Percentiles rank a stretch among this genome's conserved stretches.
Evolutionary conservation across 768 basidiomycete genomes (phyloP).

Genomic region (Leccinum sublutescens): DNA sequence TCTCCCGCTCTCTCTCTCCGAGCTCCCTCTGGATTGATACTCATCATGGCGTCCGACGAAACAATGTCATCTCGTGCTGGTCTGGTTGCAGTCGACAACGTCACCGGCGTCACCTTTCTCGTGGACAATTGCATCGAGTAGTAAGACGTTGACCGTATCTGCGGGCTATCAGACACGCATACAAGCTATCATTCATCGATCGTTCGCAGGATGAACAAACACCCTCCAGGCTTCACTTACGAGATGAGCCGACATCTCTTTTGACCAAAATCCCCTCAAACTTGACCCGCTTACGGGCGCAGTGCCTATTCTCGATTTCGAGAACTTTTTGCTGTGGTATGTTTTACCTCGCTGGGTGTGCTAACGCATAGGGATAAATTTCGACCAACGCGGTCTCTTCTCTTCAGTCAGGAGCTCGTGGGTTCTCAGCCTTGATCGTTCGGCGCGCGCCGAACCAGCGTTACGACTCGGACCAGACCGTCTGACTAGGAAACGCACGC

Average conservation of each 20-base stretch:
- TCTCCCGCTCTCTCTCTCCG: too few species aligned
- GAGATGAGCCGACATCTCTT: conserved; percentile 43
- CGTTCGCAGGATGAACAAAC: conserved; percentile 63
- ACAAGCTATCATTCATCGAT: not conserved
- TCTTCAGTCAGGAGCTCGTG: conserved; percentile 63
- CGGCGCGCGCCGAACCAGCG: too few species aligned
- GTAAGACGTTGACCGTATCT: conserved; percentile 33
- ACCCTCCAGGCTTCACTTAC: conserved; percentile 75
- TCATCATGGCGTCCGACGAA: not conserved
- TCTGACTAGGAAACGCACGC: conserved; percentile 53
- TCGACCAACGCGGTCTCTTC: too few species aligned
- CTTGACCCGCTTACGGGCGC: conserved; percentile 41
- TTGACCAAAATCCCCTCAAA: too few species aligned
- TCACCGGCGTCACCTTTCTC: conserved; percentile 55
- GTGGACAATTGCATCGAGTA: conserved; percentile 84
- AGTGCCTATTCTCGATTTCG: conserved; percentile 65
- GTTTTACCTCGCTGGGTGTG: not conserved
- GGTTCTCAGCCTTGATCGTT: conserved; percentile 22
- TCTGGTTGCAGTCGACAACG: conserved; percentile 34
- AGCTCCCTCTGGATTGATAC: not conserved
- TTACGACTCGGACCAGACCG: not conserved
- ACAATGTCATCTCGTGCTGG: conserved; percentile 16
- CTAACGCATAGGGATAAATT: not conserved
- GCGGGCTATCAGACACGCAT: not conserved
- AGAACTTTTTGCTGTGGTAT: conserved; percentile 67